Conservation (phyloP, 2,329 filamentous ascomycete species). For the Botrytis galanthina region DNA sequence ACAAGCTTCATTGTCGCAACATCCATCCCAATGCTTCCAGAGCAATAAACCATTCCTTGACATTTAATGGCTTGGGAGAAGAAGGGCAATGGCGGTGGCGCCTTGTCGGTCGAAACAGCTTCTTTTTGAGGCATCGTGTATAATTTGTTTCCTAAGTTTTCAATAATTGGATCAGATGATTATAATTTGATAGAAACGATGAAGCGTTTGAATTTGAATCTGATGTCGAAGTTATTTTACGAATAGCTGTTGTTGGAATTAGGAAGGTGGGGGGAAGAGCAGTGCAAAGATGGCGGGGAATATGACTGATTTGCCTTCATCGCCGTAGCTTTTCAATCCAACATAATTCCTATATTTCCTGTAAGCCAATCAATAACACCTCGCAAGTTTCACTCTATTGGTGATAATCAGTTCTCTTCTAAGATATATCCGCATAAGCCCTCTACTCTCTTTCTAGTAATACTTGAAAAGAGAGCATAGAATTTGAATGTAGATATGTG, state of each 20-base stretch:
- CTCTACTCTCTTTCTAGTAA: background rate
- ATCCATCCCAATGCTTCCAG: slow-evolving; percentile 59
- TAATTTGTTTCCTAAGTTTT: background rate
- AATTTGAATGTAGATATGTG: background rate
- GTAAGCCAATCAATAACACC: too few relatives aligned
- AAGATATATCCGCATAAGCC: background rate
- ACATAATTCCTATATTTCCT: background rate
- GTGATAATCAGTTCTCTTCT: background rate
- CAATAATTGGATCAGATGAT: slow-evolving; percentile 39
- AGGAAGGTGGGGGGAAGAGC: background rate
- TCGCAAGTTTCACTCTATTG: background rate
- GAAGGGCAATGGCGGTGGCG: slow-evolving; percentile 52
- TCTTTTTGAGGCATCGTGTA: slow-evolving; percentile 26
- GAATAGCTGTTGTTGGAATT: background rate
- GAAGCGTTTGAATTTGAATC: background rate
- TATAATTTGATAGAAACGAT: background rate
- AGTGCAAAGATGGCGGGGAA: background rate
- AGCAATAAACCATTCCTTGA: slow-evolving; percentile 70
- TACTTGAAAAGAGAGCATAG: too few relatives aligned
- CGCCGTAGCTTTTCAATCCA: background rate
- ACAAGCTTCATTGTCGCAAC: slow-evolving; percentile 53
- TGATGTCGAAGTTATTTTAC: background rate
- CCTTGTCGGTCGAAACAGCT: slow-evolving; percentile 31
- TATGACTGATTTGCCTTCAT: slow-evolving; percentile 1
- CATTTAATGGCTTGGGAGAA: slow-evolving; percentile 60